These are phyloP conservation scores for Silene uniflora DNA, from an alignment of 148 eudicot genomes.

Conservation along the genomic window DNA sequence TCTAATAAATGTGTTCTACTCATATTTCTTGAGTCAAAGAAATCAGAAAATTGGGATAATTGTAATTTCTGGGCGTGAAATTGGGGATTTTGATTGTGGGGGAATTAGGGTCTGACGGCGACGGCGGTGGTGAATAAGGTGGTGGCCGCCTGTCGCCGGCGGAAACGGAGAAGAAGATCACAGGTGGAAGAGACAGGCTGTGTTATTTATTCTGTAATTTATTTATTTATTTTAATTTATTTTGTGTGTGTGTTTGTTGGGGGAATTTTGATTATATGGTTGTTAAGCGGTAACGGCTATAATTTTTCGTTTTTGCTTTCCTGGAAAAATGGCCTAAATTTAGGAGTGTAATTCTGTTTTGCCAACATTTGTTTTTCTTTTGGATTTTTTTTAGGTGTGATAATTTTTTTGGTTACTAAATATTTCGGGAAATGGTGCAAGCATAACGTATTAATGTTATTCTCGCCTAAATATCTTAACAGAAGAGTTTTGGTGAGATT, in stretches of 20 bases:
- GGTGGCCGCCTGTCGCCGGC: background rate
- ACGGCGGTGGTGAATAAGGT: background rate
- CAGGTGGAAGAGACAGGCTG: background rate
- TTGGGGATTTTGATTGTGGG: too few relatives aligned
- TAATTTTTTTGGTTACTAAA: too few relatives aligned
- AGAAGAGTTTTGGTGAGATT: too few relatives aligned
- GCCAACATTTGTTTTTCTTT: too few relatives aligned
- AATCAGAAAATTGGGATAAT: slow-evolving; percentile 2
- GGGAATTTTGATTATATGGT: background rate
- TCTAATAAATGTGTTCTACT: slow-evolving; percentile 44
- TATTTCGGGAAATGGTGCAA: too few relatives aligned
- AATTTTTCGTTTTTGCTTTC: background rate
- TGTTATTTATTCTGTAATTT: too few relatives aligned
- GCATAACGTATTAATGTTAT: too few relatives aligned
- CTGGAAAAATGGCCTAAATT: background rate
- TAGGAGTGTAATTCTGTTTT: background rate
- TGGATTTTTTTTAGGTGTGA: too few relatives aligned
- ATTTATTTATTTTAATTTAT: too few relatives aligned
- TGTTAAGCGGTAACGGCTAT: background rate
- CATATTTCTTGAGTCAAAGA: slow-evolving; percentile 11
- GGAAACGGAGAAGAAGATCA: background rate
- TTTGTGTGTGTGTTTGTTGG: too few relatives aligned
- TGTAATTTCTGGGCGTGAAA: background rate
- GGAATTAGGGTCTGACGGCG: background rate
- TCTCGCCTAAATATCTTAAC: too few relatives aligned